Evolutionary conservation across 2,329 filamentous ascomycete species (phyloP), one percentile per base, ranked within the genome.

Genomic region (Clathrospora elynae): DNA sequence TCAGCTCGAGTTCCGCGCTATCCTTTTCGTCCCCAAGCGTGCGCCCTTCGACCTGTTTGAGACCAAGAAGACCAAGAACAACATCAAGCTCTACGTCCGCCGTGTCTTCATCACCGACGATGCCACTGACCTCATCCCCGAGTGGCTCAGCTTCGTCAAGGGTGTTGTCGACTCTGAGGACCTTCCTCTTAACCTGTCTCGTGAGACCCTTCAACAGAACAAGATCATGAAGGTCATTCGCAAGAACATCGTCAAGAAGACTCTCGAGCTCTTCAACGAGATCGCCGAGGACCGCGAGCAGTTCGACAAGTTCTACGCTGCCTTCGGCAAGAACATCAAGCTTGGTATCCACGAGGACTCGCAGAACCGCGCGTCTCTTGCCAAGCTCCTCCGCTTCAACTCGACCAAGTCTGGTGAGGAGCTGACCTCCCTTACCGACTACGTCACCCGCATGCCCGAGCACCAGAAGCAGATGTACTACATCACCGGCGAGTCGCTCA

Each of bases 211-310:
- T 35, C 93, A 99, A 81, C 93, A 97, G 84, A 99, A 97, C 88
- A 97, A 97, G 90, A 99, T 99, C 83, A 97, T 97, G 93, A 97
- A 97, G 88, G 93, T 97, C 76, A 97, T 97, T 85, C 95, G 95
- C 86, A 99, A 99, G 90, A 99, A 99, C 87, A 96, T 99, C 60
- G 91, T 99, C 83, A 99, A 97, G 91, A 99, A 99, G 89, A 89
- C 90, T 59, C 90, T 99, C 60, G 93, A 99, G 83, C 90, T 99
- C 75, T 99, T 99, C 87, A 84, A 85, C 69, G 93, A 99, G 83
- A 99, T 99, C 57, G 86, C 93, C 47, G 93, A 99, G 83, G 93
- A 99, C 79, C 95, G 95, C 79, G 93, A 99, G 85, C 89, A 96
- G 77, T 99, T 99, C 75, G 93, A 99, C 86, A 99, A 99, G 86